phyloP scores from a whole-genome alignment of 2,329 filamentous ascomycete species.

The Onygenales sp. region DNA sequence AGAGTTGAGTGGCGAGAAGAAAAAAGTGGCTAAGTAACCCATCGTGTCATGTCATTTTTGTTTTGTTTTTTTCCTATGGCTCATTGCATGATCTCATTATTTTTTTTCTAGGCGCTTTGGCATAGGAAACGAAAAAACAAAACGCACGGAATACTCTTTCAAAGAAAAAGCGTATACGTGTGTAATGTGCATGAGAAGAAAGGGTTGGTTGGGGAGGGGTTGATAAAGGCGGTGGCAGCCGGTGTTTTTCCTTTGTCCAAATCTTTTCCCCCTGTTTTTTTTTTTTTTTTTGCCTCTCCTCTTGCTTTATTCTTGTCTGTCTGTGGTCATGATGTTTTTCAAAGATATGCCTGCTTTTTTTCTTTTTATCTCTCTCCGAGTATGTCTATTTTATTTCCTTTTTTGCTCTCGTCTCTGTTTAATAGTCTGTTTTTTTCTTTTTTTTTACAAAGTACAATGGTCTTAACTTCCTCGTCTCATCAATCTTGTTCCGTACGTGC shows the following conservation, averaged over 20 bases:
- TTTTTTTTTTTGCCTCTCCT: no score
- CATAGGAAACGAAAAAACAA: neutral
- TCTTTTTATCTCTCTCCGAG: constrained; percentile 1
- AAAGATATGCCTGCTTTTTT: neutral
- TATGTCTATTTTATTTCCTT: neutral
- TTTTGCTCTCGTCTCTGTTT: neutral
- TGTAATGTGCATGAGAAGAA: neutral
- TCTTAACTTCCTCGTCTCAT: no score
- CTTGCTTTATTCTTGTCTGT: no score
- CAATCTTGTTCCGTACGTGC: no score
- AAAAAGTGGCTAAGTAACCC: neutral
- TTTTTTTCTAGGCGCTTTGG: constrained; percentile 1
- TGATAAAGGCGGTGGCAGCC: no score
- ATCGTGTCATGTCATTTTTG: neutral
- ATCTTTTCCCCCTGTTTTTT: no score
- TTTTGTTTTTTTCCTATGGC: neutral
- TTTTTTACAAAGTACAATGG: no score
- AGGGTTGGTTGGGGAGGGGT: no score
- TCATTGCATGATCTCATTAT: neutral
- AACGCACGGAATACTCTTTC: neutral
- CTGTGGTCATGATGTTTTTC: neutral
- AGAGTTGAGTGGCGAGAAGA: no score
- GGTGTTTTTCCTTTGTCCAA: no score
- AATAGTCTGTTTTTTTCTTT: neutral
- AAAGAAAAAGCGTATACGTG: no score